These are phyloP conservation scores for Bipolaris cookei DNA, from an alignment of 2,329 filamentous ascomycete species.

Conservation along the genomic window DNA sequence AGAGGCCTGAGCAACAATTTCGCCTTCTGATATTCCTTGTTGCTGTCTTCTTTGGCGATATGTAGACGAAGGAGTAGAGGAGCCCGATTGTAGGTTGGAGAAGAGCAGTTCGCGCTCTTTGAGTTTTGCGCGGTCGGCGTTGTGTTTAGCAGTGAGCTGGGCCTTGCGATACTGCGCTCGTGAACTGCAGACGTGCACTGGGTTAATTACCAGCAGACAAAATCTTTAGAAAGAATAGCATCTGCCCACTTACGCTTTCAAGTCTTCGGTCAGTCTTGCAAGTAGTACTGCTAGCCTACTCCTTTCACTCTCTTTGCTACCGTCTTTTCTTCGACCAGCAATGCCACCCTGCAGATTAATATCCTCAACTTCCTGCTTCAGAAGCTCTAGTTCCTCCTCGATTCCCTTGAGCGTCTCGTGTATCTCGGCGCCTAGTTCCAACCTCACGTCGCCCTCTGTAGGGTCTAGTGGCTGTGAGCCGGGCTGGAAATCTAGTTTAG, in stretches of 20 bases:
- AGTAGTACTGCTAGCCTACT: slow-evolving; percentile 70
- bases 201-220: slow-evolving; percentile 3
- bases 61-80: slow-evolving; percentile 43
- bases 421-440: slow-evolving; percentile 82
- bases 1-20: slow-evolving; percentile 75
- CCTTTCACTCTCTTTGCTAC: slow-evolving; percentile 66
- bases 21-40: slow-evolving; percentile 69
- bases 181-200: slow-evolving; percentile 49
- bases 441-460: slow-evolving; percentile 65
- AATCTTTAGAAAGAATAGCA: not conserved
- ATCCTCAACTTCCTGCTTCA: slow-evolving; percentile 79
- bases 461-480: slow-evolving; percentile 65
- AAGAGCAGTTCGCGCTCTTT: slow-evolving; percentile 80
- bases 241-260: slow-evolving; percentile 66
- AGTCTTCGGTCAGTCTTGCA: slow-evolving; percentile 70
- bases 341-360: slow-evolving; percentile 56
- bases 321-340: slow-evolving; percentile 52
- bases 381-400: slow-evolving; percentile 81
- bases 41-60: slow-evolving; percentile 47
- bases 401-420: slow-evolving; percentile 76
- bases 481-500: slow-evolving; percentile 65
- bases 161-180: slow-evolving; percentile 79
- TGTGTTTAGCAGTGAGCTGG: slow-evolving; percentile 77
- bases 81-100: slow-evolving; percentile 63
- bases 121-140: slow-evolving; percentile 73